Evolutionary conservation across 176 grass and related monocot genomes (phyloP).

Genomic region (Ensete ventricosum): DNA sequence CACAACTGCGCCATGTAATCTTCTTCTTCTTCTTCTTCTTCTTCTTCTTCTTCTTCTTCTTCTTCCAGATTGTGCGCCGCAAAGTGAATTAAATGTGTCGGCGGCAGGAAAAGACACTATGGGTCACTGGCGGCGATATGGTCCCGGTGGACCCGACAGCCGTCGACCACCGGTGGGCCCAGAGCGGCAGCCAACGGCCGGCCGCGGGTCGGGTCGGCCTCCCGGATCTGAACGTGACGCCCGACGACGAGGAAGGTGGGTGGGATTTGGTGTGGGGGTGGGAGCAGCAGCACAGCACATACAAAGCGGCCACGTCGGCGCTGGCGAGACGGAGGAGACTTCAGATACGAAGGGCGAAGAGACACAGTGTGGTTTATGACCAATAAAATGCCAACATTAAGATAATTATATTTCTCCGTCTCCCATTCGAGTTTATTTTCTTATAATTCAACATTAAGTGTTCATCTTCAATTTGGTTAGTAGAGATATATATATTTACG

Average conservation of each 20-base stretch:
- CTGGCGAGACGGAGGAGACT: background rate
- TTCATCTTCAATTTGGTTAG: no score
- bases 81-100: no score
- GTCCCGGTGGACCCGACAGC: background rate
- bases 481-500: no score
- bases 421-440: no score
- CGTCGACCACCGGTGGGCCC: background rate
- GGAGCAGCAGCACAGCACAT: background rate
- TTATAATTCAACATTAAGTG: no score
- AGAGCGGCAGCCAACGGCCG: background rate
- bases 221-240: slow-evolving; percentile 1
- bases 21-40: no score
- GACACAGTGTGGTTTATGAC: no score
- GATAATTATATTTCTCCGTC: no score
- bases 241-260: background rate
- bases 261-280: background rate
- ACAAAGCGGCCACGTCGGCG: slow-evolving; percentile 4
- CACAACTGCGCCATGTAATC: background rate
- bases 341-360: background rate
- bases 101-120: background rate
- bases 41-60: background rate
- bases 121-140: background rate
- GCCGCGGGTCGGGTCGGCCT: background rate
- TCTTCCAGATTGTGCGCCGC: background rate
- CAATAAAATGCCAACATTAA: no score